Conservation (phyloP, 2,329 filamentous ascomycete species). For the Seiridium cupressi region DNA sequence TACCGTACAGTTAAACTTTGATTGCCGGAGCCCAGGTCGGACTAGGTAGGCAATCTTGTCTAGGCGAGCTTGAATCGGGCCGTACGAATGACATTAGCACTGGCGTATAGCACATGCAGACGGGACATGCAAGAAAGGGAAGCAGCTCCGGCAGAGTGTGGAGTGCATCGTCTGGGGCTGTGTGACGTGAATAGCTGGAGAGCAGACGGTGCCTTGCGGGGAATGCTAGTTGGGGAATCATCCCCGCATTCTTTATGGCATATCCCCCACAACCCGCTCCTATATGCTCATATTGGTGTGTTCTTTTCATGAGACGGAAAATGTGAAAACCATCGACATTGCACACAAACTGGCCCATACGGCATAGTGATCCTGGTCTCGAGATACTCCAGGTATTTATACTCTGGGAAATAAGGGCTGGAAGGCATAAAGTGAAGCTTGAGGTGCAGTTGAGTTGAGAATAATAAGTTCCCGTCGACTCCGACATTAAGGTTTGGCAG, state of each 20-base stretch:
- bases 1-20: background rate
- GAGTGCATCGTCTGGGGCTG: slow-evolving; percentile 7
- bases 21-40: slow-evolving; percentile 1
- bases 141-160: slow-evolving; percentile 18
- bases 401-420: no score
- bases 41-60: slow-evolving; percentile 5
- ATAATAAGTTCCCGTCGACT: background rate
- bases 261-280: background rate
- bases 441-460: background rate
- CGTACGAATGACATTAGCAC: slow-evolving; percentile 10
- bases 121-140: slow-evolving; percentile 17
- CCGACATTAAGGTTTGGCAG: background rate
- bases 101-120: slow-evolving; percentile 17
- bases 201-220: slow-evolving; percentile 4
- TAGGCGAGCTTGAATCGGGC: slow-evolving; percentile 19
- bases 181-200: slow-evolving; percentile 4
- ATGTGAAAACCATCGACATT: no score
- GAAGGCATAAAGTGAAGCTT: no score
- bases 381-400: no score
- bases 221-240: slow-evolving; percentile 5
- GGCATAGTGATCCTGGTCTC: no score
- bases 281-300: no score
- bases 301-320: no score
- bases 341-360: no score
- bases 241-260: background rate